Conservation (phyloP, 1,139 yeast species). For the Magnusiomyces sp. region DNA sequence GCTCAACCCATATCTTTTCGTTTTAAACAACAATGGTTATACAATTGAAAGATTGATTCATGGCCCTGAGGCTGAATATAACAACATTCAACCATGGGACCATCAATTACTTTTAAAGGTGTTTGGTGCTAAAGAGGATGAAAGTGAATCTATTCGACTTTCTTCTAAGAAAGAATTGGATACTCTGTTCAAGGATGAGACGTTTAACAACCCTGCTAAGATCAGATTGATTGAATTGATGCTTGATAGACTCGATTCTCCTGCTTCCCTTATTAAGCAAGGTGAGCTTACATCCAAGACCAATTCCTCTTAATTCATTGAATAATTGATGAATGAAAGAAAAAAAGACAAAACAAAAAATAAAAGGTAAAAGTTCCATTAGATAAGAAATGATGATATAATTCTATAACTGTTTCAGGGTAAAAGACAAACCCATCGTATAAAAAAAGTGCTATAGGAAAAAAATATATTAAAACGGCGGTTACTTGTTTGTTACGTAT, state of each 20-base stretch:
- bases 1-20: slow-evolving; percentile 70
- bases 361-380: too few species aligned
- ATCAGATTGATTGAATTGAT: slow-evolving; percentile 73
- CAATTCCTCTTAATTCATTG: slow-evolving; percentile 30
- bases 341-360: too few species aligned
- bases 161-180: slow-evolving; percentile 62
- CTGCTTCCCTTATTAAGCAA: slow-evolving; percentile 60
- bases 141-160: slow-evolving; percentile 39
- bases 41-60: slow-evolving; percentile 85
- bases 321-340: too few species aligned
- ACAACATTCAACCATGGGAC: slow-evolving; percentile 78
- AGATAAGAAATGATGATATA: too few species aligned
- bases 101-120: slow-evolving; percentile 59
- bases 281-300: slow-evolving; percentile 69
- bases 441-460: too few species aligned
- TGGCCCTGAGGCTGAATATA: slow-evolving; percentile 67
- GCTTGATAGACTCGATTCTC: slow-evolving; percentile 79
- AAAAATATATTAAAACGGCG: too few species aligned
- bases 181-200: slow-evolving; percentile 43
- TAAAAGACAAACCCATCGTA: too few species aligned
- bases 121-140: slow-evolving; percentile 51
- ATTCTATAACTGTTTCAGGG: too few species aligned
- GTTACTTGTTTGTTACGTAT: too few species aligned
- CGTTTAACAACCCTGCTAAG: slow-evolving; percentile 52
- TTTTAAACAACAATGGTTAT: slow-evolving; percentile 80